Evolutionary conservation across 1,139 yeast species (phyloP).

Genomic region (Saccharomyces hybrid): DNA sequence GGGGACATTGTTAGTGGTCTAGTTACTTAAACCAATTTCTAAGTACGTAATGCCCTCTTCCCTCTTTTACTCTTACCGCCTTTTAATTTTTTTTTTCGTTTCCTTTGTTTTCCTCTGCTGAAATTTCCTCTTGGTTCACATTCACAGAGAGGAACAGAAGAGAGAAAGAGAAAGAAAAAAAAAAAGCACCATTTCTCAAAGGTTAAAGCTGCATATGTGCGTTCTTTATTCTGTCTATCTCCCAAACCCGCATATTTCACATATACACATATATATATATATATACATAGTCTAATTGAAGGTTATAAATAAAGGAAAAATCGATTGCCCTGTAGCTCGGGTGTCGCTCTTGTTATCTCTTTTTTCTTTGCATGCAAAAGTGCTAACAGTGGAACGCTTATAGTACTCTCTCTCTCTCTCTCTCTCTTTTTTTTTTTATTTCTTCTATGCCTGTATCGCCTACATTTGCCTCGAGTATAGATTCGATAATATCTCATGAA

Average conservation of each 20-base stretch:
- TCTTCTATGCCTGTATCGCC: background rate
- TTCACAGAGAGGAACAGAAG: background rate
- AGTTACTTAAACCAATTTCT: background rate
- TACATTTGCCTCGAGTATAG: background rate
- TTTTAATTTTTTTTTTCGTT: background rate
- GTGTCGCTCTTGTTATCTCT: background rate
- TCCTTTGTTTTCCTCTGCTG: background rate
- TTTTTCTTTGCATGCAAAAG: background rate
- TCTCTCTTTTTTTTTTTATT: background rate
- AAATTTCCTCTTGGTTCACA: background rate
- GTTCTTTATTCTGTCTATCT: background rate
- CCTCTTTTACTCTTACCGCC: background rate
- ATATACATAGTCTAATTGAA: background rate
- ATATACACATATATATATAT: background rate
- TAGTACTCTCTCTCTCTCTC: background rate
- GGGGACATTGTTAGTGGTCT: background rate
- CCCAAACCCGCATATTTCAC: background rate
- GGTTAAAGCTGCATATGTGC: background rate
- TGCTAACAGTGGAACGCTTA: background rate
- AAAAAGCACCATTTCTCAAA: background rate
- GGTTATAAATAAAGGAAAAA: background rate
- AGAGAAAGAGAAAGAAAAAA: background rate
- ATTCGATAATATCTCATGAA: background rate
- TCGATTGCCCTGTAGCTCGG: background rate
- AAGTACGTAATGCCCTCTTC: background rate